A percentile compares a stretch with the other conserved stretches of the same genome.
These are phyloP conservation scores for Rhynchosporium secalis DNA, from an alignment of 2,329 filamentous ascomycete genomes.

Conservation along the genomic window DNA sequence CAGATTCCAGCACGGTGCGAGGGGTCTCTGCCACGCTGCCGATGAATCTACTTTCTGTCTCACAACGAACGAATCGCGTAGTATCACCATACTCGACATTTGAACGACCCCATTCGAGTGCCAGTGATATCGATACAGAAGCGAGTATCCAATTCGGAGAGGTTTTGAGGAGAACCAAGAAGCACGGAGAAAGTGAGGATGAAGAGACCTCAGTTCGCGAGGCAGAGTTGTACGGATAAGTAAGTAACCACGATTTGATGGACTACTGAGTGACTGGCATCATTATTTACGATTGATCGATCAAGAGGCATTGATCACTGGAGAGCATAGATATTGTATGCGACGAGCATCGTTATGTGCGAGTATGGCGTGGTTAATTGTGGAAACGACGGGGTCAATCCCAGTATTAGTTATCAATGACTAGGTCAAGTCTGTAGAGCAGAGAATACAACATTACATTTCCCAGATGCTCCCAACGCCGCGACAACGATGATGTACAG, in stretches of 20 bases:
- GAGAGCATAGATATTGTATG: neutral
- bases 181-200: constrained; percentile 3
- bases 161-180: neutral
- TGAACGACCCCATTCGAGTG: neutral
- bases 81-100: neutral
- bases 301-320: neutral
- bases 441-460: neutral
- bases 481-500: too few species aligned
- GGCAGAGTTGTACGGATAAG: constrained; percentile 7
- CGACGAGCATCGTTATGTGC: neutral
- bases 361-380: neutral
- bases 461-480: too few species aligned
- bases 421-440: neutral
- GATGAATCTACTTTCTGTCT: neutral
- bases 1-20: constrained; percentile 2
- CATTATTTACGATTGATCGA: neutral
- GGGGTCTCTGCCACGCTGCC: constrained; percentile 4
- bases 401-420: neutral
- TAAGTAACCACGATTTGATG: neutral
- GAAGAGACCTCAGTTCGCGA: neutral
- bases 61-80: neutral
- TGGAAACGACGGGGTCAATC: too few species aligned
- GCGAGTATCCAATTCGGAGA: constrained; percentile 12
- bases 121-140: constrained; percentile 15
- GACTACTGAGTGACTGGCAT: neutral